phyloP scores from a whole-genome alignment of 257 asterid species.

The Solanum piurae region DNA sequence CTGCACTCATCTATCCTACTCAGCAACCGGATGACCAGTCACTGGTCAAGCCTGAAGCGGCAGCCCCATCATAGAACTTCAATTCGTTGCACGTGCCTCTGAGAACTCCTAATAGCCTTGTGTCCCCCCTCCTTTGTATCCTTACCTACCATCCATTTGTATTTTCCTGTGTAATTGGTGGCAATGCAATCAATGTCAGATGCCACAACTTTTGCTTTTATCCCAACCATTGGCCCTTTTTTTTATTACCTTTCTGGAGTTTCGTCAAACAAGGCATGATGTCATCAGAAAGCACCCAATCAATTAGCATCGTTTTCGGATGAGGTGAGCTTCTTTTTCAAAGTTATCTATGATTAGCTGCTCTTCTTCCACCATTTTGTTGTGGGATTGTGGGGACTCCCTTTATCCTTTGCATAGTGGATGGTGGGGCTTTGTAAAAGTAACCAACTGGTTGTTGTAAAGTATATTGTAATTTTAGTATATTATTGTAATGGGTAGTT shows the following conservation, averaged over 20 bases:
- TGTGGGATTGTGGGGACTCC: constrained; percentile 37
- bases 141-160: constrained; percentile 3
- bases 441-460: constrained; percentile 9
- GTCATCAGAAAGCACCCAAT: constrained; percentile 13
- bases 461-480: background rate
- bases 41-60: constrained; percentile 49
- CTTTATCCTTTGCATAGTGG: constrained; percentile 14
- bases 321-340: constrained; percentile 14
- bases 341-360: constrained; percentile 18
- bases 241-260: background rate
- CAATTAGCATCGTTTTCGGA: constrained; percentile 8
- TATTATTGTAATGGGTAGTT: constrained; percentile 11
- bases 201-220: constrained; percentile 20
- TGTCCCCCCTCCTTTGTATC: constrained; percentile 7
- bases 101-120: constrained; percentile 23
- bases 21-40: constrained; percentile 38
- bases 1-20: constrained; percentile 64
- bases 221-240: constrained; percentile 10
- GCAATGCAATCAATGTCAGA: constrained; percentile 30
- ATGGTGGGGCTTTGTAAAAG: constrained; percentile 14
- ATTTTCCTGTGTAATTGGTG: constrained; percentile 8
- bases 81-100: constrained; percentile 24
- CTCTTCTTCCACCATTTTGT: constrained; percentile 2
- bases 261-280: constrained; percentile 12
- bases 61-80: constrained; percentile 41